Evolutionary conservation across 2,329 filamentous ascomycete species (phyloP).

Genomic region (Botrytis tulipae): DNA sequence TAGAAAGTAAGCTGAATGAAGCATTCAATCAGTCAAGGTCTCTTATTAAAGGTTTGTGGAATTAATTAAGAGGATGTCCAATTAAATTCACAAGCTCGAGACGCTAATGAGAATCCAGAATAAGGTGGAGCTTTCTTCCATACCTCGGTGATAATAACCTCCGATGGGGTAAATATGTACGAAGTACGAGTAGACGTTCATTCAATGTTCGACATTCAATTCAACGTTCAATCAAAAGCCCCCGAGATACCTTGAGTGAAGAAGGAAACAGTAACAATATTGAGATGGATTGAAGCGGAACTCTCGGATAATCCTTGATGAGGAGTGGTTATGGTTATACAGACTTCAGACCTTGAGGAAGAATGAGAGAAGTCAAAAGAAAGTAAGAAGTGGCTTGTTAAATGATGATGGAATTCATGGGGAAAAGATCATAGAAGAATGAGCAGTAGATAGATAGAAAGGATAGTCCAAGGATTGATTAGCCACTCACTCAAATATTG

Average conservation of each 20-base stretch:
- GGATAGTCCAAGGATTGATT: not conserved
- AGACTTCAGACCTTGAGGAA: not conserved
- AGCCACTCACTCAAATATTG: not conserved
- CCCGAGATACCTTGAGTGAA: not conserved
- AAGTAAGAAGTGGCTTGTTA: not conserved
- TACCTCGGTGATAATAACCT: conserved; percentile 18
- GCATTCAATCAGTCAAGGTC: not conserved
- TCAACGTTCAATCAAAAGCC: not conserved
- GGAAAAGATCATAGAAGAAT: not conserved
- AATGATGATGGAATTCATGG: not conserved
- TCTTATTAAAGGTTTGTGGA: conserved; percentile 2
- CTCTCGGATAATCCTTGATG: not conserved
- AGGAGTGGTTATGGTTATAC: not conserved
- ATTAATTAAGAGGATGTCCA: not conserved
- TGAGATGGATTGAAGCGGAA: not conserved
- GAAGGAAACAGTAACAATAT: not conserved
- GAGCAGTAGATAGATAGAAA: not conserved
- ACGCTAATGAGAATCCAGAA: not conserved
- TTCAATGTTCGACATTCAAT: not conserved
- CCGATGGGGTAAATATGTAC: conserved; percentile 5
- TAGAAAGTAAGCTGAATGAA: conserved; percentile 17
- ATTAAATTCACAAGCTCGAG: not conserved
- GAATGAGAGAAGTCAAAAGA: not conserved
- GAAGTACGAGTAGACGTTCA: not conserved
- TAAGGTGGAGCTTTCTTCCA: not conserved